A percentile compares a stretch with the other conserved stretches of the same genome.
Conservation (phyloP, 2,329 filamentous ascomycete species). For the Coleophoma eucalyptorum region DNA sequence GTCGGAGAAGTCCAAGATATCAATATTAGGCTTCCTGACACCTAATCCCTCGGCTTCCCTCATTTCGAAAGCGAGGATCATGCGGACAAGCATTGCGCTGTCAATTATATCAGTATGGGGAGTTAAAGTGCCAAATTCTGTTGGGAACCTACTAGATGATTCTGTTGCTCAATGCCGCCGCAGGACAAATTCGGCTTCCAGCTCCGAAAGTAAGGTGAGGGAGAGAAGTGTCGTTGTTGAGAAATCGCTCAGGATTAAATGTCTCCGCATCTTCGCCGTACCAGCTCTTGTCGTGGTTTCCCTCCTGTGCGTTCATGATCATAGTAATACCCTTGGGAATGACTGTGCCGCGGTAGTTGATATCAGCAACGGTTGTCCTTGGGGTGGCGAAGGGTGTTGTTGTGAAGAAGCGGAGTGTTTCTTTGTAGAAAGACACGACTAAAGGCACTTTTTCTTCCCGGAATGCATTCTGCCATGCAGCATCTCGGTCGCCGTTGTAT, state of each 20-base stretch:
- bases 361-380: constrained; percentile 13
- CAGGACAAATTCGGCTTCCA: constrained; percentile 18
- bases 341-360: constrained; percentile 8
- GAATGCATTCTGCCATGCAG: constrained; percentile 19
- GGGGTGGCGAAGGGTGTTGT: constrained; percentile 16
- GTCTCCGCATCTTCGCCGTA: constrained; percentile 14
- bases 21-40: constrained; percentile 10
- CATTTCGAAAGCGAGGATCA: constrained; percentile 16
- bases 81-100: constrained; percentile 11
- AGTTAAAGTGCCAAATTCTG: no score
- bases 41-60: constrained; percentile 4
- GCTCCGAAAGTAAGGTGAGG: constrained; percentile 20
- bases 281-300: constrained; percentile 17
- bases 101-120: no score
- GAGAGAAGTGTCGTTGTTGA: constrained; percentile 11
- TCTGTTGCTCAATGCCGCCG: constrained; percentile 18
- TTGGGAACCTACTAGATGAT: constrained; percentile 7
- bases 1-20: constrained; percentile 16
- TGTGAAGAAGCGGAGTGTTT: constrained; percentile 17
- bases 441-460: constrained; percentile 19
- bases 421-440: constrained; percentile 18
- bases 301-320: constrained; percentile 22
- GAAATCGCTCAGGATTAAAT: constrained; percentile 17
- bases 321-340: constrained; percentile 20
- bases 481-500: constrained; percentile 2